Base-by-base conservation (phyloP, 495 filamentous ascomycete genomes). In the Niebla homalea region DNA sequence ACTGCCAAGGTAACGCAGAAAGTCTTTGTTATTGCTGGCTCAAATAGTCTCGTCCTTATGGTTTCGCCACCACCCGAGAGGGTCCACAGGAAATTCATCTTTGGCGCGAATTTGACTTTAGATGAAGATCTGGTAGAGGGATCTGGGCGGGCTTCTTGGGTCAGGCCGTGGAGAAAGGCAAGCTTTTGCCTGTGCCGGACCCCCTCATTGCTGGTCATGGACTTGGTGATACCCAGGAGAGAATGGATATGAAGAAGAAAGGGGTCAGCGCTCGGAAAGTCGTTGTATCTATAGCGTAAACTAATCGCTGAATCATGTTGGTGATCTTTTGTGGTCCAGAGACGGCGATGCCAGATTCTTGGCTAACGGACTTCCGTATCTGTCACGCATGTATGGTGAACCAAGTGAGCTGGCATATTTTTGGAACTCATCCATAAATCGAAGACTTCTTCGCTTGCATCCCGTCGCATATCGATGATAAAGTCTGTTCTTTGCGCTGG, bases 221-320 rank as follows among this genome's bases (percentile, higher is more conserved):
- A 2, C 45, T 77, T 8, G 66, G 69, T 18, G 57, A 52, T 7
- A 59, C 74, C 15, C 70, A 75, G 52, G 55, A 61, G 23, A 73
- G 58, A 11, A 45, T 69, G 39, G 64, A 72, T 52, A 26, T 63
- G 11, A 40, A 64, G 37, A 58, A 54, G 37, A 63, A 63, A 44
- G 72, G 71, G 0, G 60, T 71, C 8, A 71, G 68, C 11, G 73
- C 66, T 4, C 58, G 52, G 51, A 75, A 76, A 54, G 25, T 71
- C 4, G 71, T 76, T 35, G 64, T 74, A 12, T 11, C 29, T 2
- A 32, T 32, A 32, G 29, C 29, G 8, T 32, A 32, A 12, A 32
- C 29, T 32, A 12, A 32, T 32, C 7, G 10, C 29, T 5, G 29
- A 10, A 32, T 32, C 29, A 32, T 12, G 14, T 32, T 11, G 29